A percentile compares a stretch with the other conserved stretches of the same genome.
Conservation (phyloP, 768 basidiomycete genomes). For the Xerocomus brunneocitrinus region DNA sequence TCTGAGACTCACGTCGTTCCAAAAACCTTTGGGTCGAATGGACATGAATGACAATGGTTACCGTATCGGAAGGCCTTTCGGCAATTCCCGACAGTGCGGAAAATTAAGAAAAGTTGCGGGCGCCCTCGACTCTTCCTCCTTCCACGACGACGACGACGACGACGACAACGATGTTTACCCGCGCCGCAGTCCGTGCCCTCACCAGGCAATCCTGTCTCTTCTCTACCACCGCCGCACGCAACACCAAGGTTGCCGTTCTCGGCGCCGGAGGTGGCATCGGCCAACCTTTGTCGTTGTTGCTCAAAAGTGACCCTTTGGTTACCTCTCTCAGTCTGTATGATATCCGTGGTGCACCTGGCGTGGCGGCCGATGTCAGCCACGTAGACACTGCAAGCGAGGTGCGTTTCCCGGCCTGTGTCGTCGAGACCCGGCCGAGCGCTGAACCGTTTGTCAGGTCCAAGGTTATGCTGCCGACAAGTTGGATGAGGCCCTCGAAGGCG, state of each 20-base stretch:
- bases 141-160: constrained; percentile 19
- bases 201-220: constrained; percentile 59
- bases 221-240: constrained; percentile 67
- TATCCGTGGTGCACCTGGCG: constrained; percentile 49
- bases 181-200: constrained; percentile 55
- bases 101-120: constrained; percentile 2
- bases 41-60: too few species aligned
- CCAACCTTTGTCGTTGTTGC: constrained; percentile 83
- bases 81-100: constrained; percentile 13
- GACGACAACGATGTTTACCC: constrained; percentile 57
- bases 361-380: constrained; percentile 96
- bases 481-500: constrained; percentile 84
- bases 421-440: background rate
- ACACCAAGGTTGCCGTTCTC: constrained; percentile 91
- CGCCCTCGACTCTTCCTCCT: background rate
- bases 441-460: constrained; percentile 49
- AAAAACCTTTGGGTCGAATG: too few species aligned
- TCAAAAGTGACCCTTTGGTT: constrained; percentile 91
- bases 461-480: constrained; percentile 85
- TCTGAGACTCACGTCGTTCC: too few species aligned
- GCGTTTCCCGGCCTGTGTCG: constrained; percentile 17
- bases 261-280: constrained; percentile 99
- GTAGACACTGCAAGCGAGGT: constrained; percentile 88
- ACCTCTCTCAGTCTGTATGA: constrained; percentile 64
- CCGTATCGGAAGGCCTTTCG: constrained; percentile 1